Conservation (phyloP, 495 filamentous ascomycete genomes). For the Aspergillus heteromorphus region DNA sequence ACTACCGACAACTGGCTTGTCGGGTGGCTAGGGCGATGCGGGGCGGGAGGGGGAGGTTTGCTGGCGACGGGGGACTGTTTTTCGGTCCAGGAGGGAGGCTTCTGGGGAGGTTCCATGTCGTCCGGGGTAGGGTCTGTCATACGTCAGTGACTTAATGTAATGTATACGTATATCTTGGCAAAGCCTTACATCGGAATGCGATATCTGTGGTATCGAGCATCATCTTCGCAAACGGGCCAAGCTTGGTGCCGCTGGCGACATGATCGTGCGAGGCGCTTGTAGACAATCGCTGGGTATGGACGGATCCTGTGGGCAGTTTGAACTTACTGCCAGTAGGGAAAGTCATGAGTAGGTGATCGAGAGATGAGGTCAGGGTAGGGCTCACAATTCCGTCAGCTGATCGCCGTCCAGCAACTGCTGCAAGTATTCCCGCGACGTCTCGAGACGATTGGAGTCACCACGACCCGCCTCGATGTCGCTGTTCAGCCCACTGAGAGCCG, state of each 20-base stretch:
- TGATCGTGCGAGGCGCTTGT: slow-evolving; percentile 17
- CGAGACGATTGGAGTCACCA: slow-evolving; percentile 36
- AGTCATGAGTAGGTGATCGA: slow-evolving; percentile 13
- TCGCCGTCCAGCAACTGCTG: slow-evolving; percentile 63
- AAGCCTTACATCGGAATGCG: slow-evolving; percentile 46
- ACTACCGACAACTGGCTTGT: slow-evolving; percentile 34
- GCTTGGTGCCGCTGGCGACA: slow-evolving; percentile 20
- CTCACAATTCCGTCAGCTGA: slow-evolving; percentile 70
- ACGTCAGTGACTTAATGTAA: slow-evolving; percentile 28
- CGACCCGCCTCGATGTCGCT: slow-evolving; percentile 34
- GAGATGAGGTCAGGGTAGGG: slow-evolving; percentile 6
- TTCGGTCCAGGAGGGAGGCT: slow-evolving; percentile 18
- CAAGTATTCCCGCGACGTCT: slow-evolving; percentile 55
- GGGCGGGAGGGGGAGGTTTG: slow-evolving; percentile 16
- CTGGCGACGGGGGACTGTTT: slow-evolving; percentile 15
- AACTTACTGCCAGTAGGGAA: slow-evolving; percentile 55
- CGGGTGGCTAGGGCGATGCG: slow-evolving; percentile 9
- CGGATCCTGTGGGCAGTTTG: slow-evolving; percentile 44
- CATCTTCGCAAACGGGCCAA: slow-evolving; percentile 55
- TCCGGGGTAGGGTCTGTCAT: slow-evolving; percentile 12
- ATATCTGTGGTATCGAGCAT: slow-evolving; percentile 53
- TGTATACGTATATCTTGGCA: slow-evolving; percentile 28
- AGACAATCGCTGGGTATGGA: slow-evolving; percentile 16
- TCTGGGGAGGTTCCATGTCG: slow-evolving; percentile 9
- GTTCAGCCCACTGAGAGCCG: slow-evolving; percentile 35